Base-by-base conservation (phyloP, 2,329 filamentous ascomycete genomes). In the Huntiella moniliformis region DNA sequence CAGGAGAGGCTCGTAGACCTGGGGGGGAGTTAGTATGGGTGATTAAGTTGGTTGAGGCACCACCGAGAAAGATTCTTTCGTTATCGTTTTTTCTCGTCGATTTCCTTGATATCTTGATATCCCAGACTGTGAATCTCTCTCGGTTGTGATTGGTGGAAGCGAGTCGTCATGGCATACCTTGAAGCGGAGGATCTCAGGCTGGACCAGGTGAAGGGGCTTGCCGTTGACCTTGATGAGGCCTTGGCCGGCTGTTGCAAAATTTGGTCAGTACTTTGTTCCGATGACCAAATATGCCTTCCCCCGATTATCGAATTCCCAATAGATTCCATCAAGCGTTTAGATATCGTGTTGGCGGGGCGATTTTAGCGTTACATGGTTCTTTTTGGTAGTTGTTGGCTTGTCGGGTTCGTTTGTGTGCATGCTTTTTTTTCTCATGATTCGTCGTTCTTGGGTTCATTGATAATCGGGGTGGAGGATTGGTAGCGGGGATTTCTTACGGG, bases 221-320 rank as follows among this genome's bases (percentile, higher is more conserved):
- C 91, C 91, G 76, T 96, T 98, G 71, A 95, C 91, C 77, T 92
- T 94, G 71, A 98, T 77, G 61, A 96, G 79, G 68, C 91, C 91
- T 56, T 59, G 58, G 53, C 64, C 64, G 57, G 64, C 57, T 64
- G 35, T 48, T 49, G 38, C 43, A 41, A 48, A 38, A 47, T 18
- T 39, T 51, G 31, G 49, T 49, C 49, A 48, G 43, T 47, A 34
- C 18, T 42, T 42, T 16, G 13, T 34, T 32, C 31, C 12, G 40
- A 42, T 42, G 40, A 34, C 40, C 13, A 42, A 36, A n/a, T n/a
- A 36, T n/a, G 15, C 12, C 15, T 36, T 11, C 34, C 12, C 34
- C 12, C 34, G 15, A 36, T n/a, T 36, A 36, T 36, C 34, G 15
- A 36, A 36, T 36, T 28, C 22, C 34, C 12, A 36, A n/a, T 40